Evolutionary conservation across 2,329 filamentous ascomycete genomes (phyloP).

Genomic region (Arthrobotrys sinensis): DNA sequence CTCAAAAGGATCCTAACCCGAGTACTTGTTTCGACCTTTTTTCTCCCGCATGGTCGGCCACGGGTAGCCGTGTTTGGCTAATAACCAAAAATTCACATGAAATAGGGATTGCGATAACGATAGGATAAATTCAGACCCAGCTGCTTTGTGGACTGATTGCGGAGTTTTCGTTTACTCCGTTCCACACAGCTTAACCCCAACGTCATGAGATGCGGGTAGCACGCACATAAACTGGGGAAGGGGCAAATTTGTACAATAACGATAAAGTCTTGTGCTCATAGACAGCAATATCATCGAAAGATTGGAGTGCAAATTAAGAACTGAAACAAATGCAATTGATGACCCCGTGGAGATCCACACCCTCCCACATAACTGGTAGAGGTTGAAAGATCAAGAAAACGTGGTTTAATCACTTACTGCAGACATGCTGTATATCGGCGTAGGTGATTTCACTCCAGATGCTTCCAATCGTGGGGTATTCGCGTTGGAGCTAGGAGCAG

Average conservation of each 20-base stretch:
- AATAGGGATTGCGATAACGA: constrained; percentile 43
- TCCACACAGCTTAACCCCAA: constrained; percentile 27
- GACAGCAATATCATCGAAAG: constrained; percentile 24
- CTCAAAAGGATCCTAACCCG: constrained; percentile 37
- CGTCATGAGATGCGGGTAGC: constrained; percentile 34
- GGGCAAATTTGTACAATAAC: constrained; percentile 3
- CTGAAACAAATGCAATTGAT: constrained; percentile 36
- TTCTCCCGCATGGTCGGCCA: constrained; percentile 28
- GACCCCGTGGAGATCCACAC: constrained; percentile 29
- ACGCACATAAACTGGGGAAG: constrained; percentile 28
- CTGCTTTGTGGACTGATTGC: constrained; percentile 28
- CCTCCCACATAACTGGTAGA: constrained; percentile 5
- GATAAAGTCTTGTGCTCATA: constrained; percentile 14
- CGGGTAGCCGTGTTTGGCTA: constrained; percentile 52
- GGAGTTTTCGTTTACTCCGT: constrained; percentile 26
- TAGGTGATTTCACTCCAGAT: constrained; percentile 59
- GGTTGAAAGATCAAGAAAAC: constrained; percentile 12
- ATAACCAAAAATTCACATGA: constrained; percentile 42
- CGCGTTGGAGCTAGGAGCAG: constrained; percentile 35
- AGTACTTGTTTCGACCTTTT: constrained; percentile 6
- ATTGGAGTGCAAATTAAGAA: not conserved
- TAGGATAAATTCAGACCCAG: constrained; percentile 46
- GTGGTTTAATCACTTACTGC: constrained; percentile 50
- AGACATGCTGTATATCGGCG: constrained; percentile 58
- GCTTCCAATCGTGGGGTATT: constrained; percentile 55